Evolutionary conservation across 345 rosid genomes (phyloP).

Genomic region (Noccaea caerulescens): DNA sequence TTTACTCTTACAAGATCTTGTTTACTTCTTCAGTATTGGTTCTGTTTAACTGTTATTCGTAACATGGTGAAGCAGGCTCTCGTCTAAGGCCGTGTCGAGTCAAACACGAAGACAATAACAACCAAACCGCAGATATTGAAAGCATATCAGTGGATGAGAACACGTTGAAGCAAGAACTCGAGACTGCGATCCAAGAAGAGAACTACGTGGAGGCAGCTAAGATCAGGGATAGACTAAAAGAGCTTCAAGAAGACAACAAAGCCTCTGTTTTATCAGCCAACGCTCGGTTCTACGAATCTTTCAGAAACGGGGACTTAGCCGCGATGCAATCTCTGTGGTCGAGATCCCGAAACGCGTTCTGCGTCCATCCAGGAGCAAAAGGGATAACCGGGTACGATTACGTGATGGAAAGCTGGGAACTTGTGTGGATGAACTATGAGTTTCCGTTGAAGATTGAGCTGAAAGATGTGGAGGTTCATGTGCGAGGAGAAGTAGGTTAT

Average conservation of each 20-base stretch:
- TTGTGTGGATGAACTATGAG: conserved; percentile 88
- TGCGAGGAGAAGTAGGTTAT: conserved; percentile 77
- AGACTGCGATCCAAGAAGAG: conserved; percentile 77
- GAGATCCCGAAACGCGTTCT: conserved; percentile 63
- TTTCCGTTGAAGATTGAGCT: conserved; percentile 79
- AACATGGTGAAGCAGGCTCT: conserved; percentile 39
- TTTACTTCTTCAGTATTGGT: conserved; percentile 11
- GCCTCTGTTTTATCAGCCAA: conserved; percentile 73
- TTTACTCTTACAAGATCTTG: conserved; percentile 28
- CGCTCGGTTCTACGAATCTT: conserved; percentile 73
- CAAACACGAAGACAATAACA: conserved; percentile 60
- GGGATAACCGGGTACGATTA: conserved; percentile 77
- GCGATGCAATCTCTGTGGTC: conserved; percentile 77
- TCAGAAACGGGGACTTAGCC: conserved; percentile 74
- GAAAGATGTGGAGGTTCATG: conserved; percentile 70
- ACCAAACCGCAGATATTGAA: conserved; percentile 56
- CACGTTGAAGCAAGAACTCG: conserved; percentile 60
- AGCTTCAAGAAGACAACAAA: conserved; percentile 67
- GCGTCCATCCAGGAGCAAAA: conserved; percentile 87
- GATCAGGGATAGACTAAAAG: conserved; percentile 69
- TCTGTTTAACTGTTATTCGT: conserved; percentile 38
- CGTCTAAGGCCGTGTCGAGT: conserved; percentile 51
- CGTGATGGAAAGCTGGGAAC: conserved; percentile 93
- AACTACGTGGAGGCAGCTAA: conserved; percentile 84
- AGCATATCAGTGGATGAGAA: conserved; percentile 61